Evolutionary conservation across 2,329 filamentous ascomycete species (phyloP), one percentile per base, ranked within the genome.

Genomic region (Botrytis squamosa): DNA sequence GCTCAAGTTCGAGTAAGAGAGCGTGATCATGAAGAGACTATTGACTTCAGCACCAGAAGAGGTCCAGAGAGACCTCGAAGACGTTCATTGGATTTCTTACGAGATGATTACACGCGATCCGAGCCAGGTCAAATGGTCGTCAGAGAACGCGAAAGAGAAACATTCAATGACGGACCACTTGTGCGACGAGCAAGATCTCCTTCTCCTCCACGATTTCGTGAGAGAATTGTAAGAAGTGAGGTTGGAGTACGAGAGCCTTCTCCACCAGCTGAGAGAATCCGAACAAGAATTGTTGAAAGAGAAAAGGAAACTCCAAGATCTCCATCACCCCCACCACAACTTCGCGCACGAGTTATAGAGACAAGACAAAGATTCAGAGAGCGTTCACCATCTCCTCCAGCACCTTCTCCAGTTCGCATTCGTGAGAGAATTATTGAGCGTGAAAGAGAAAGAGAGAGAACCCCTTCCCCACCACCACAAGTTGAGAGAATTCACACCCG

Each of bases 341-440:
- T 81, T 22, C 79, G 79, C 42, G 77, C 78, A 60, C 75, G 80
- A 77, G 77, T 81, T 16, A 76, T 78, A 20, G 80, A 81, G 71
- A 80, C 78, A 18, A 71, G 78, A 70, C 79, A 80, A 69, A 77
- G 79, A 72, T 71, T 77, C 29, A 73, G 79, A 73, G 78, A 80
- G 57, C 75, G 77, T 44, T 77, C 77, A 55, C 79, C 79, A 63
- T 77, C 78, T 22, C 79, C 78, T 44, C 78, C 79, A 55, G 78
- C 78, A 36, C 70, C 62, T 12, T 74, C 78, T 22, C 78, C 78
- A 59, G 72, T 79, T 16, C 76, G 78, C 36, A 66, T 77, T 36
- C 76, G 80, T 16, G 80, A 81, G 75, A 76, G 80, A 59, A 74
- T 78, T 29, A 70, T 80, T 16, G 79, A 80, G 72, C 72, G 79